Base-by-base conservation (phyloP, 176 grass and related monocot genomes). In the Raddia distichophylla region DNA sequence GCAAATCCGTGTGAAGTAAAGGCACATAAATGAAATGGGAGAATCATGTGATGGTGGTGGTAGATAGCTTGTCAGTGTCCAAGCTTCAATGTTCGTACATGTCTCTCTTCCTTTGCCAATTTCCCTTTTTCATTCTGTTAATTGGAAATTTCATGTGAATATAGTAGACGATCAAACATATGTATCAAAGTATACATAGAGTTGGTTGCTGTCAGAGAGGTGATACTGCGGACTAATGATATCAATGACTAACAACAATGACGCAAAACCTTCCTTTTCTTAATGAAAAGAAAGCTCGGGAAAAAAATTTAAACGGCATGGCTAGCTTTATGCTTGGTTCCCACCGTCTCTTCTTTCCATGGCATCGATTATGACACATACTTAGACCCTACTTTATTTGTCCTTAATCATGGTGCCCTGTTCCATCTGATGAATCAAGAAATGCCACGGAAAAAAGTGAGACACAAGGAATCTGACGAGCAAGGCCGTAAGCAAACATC, bases 341-440 rank as follows among this genome's bases (percentile, higher is more conserved):
- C 50, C 20, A 60, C n/a, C 45, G 16, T 77, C 6, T n/a, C 67
- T 37, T 70, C 7, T 70, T 69, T 75, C 64, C 37, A 62, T 84
- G 76, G 10, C 50, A 22, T 4, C 44, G 35, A 65, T 48, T 80
- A 64, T 12, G 70, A 10, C 48, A 85, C 47, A 56, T 80, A 68
- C 44, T 32, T 89, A 10, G 47, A 44, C 56, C 63, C 47, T 60
- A 71, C 70, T 63, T 70, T 67, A 84, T 69, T 48, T 75, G 54
- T 60, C 43, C n/a, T 44, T 84, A 54, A 84, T 80, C 63, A 62
- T 71, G 47, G 1, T 64, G 74, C 61, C 17, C 67, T 80, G 35
- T 33, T 74, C 35, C 37, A 62, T 85, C 47, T 44, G 61, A 63
- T 57, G 20, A 60, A 8, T 14, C 73, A 80, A 67, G 59, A 10